Conservation (phyloP, 1,284 basidiomycete species). For the Vanrija sp. region DNA sequence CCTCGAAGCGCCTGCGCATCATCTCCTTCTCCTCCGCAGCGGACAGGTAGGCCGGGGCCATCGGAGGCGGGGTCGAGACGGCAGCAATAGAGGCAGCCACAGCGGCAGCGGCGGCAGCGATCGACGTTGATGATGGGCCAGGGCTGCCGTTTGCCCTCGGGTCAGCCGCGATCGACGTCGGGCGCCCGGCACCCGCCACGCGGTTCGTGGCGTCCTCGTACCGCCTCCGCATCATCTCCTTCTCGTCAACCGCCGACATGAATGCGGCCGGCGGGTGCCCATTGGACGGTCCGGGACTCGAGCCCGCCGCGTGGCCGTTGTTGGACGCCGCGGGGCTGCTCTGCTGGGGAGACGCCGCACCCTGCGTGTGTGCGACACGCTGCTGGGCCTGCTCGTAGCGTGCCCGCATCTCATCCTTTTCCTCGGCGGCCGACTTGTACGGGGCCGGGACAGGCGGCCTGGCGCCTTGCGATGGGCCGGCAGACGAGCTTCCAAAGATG, state of each 20-base stretch:
- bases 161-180: not conserved
- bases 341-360: no score
- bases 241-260: constrained; percentile 19
- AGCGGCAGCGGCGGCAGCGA: no score
- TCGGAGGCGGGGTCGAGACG: not conserved
- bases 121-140: no score
- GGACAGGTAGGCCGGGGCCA: constrained; percentile 13
- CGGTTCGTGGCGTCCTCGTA: constrained; percentile 53
- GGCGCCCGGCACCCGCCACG: constrained; percentile 3
- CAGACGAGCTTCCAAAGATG: constrained; percentile 1
- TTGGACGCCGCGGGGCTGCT: no score
- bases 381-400: constrained; percentile 53
- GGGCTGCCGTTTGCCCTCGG: no score
- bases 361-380: constrained; percentile 8
- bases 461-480: not conserved
- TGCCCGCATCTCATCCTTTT: constrained; percentile 22
- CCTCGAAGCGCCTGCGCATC: constrained; percentile 6
- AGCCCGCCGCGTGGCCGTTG: no score
- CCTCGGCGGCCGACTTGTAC: constrained; percentile 16
- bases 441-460: not conserved
- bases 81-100: not conserved
- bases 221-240: constrained; percentile 20
- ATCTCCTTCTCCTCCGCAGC: constrained; percentile 21
- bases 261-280: not conserved
- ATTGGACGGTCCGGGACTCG: no score